Conservation (phyloP, 768 basidiomycete species). For the Pleurotus salmoneostramineus region DNA sequence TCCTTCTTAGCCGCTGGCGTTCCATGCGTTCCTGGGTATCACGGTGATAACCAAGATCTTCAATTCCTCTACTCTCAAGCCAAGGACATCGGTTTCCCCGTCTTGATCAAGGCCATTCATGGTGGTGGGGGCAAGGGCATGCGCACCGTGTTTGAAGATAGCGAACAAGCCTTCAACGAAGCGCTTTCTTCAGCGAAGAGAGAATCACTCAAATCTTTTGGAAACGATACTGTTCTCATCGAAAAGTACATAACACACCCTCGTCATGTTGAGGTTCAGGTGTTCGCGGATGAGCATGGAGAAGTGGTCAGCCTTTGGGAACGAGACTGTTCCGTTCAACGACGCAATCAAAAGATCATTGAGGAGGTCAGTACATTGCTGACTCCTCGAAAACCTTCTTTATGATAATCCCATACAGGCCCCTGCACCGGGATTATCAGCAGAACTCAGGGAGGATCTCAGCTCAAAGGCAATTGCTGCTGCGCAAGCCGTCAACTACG, state of each 20-base stretch:
- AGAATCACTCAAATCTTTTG: constrained; percentile 85
- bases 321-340: constrained; percentile 87
- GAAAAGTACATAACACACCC: constrained; percentile 88
- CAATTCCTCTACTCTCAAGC: constrained; percentile 67
- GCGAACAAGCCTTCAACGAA: constrained; percentile 66
- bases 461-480: constrained; percentile 88
- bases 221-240: constrained; percentile 80
- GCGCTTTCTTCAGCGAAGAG: constrained; percentile 84
- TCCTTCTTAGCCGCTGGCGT: constrained; percentile 75
- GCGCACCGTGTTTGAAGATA: constrained; percentile 62
- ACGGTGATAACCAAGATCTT: constrained; percentile 77
- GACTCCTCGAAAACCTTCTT: neutral
- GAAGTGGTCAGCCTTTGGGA: constrained; percentile 93
- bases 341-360: constrained; percentile 94
- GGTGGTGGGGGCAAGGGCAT: constrained; percentile 97
- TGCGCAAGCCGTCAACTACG: constrained; percentile 88
- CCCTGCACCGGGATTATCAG: constrained; percentile 83
- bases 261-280: constrained; percentile 91
- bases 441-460: constrained; percentile 75
- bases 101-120: constrained; percentile 94
- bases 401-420: constrained; percentile 41
- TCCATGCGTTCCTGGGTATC: constrained; percentile 93
- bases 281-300: constrained; percentile 84
- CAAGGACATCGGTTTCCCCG: constrained; percentile 78
- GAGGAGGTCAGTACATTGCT: constrained; percentile 56